These are phyloP conservation scores for Phellopilus nigrolimitatus DNA, from an alignment of 1,284 basidiomycete genomes.

Conservation along the genomic window DNA sequence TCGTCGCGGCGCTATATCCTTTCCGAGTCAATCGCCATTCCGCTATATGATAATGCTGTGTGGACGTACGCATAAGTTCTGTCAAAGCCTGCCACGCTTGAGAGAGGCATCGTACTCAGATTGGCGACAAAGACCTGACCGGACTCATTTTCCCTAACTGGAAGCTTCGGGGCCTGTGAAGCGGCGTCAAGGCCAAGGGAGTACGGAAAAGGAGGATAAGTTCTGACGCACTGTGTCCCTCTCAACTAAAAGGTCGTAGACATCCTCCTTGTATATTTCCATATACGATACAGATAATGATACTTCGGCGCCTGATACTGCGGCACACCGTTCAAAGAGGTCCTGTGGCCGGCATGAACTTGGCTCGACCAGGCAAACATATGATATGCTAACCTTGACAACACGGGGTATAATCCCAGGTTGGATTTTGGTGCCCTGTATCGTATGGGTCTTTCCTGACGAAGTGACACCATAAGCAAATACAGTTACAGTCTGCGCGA, in stretches of 20 bases:
- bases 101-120: slow-evolving; percentile 49
- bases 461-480: slow-evolving; percentile 82
- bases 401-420: slow-evolving; percentile 80
- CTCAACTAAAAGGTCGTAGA: slow-evolving; percentile 73
- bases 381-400: slow-evolving; percentile 45
- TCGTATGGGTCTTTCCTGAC: slow-evolving; percentile 81
- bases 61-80: slow-evolving; percentile 55
- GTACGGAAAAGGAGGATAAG: background rate
- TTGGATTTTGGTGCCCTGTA: slow-evolving; percentile 66
- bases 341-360: slow-evolving; percentile 22
- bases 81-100: slow-evolving; percentile 57
- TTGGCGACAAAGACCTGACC: slow-evolving; percentile 80
- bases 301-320: slow-evolving; percentile 30
- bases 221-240: slow-evolving; percentile 57
- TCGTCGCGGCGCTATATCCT: slow-evolving; percentile 53
- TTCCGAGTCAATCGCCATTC: background rate
- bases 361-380: background rate
- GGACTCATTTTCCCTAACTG: slow-evolving; percentile 66
- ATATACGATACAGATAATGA: slow-evolving; percentile 66
- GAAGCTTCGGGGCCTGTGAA: slow-evolving; percentile 68
- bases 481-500: slow-evolving; percentile 63
- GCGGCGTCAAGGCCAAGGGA: background rate
- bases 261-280: slow-evolving; percentile 85
- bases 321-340: slow-evolving; percentile 24
- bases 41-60: background rate